These are phyloP conservation scores for Hippophae gyantsensis DNA, from an alignment of 306 rosid species.

Conservation along the genomic window DNA sequence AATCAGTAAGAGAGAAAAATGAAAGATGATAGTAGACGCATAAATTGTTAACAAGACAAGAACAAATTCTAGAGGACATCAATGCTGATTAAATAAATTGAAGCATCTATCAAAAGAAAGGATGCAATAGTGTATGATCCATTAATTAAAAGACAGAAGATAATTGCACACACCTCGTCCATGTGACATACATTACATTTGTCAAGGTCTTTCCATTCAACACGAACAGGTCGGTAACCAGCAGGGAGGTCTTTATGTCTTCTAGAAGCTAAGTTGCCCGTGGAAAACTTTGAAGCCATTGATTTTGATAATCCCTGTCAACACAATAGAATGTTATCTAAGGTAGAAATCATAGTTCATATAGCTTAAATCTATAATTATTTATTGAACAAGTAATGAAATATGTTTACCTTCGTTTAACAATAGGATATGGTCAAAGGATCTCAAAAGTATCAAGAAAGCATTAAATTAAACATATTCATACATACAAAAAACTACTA, in stretches of 20 bases:
- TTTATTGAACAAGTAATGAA: too few relatives aligned
- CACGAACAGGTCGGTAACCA: conserved; percentile 96
- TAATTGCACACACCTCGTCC: conserved; percentile 72
- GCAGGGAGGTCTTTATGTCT: conserved; percentile 43
- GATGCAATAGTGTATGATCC: conserved; percentile 4
- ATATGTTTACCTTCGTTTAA: not conserved
- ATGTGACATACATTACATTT: conserved; percentile 97
- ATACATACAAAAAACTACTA: too few relatives aligned
- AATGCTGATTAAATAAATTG: conserved; percentile 4
- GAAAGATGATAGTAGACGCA: not conserved
- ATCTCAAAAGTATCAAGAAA: not conserved
- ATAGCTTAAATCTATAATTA: not conserved
- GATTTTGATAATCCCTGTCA: conserved; percentile 63
- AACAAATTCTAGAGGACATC: conserved; percentile 4
- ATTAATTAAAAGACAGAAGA: not conserved
- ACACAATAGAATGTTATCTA: conserved; percentile 17
- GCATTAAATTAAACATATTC: not conserved
- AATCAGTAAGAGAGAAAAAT: conserved; percentile 5
- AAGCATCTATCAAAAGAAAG: conserved; percentile 6
- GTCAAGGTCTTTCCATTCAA: conserved; percentile 97
- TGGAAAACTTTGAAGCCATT: conserved; percentile 43
- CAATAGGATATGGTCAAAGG: conserved; percentile 9
- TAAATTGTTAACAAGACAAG: not conserved
- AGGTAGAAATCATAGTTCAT: conserved; percentile 8
- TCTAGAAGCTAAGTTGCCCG: conserved; percentile 54